These are phyloP conservation scores for Mycena vitilis DNA, from an alignment of 768 basidiomycete species.

Conservation along the genomic window DNA sequence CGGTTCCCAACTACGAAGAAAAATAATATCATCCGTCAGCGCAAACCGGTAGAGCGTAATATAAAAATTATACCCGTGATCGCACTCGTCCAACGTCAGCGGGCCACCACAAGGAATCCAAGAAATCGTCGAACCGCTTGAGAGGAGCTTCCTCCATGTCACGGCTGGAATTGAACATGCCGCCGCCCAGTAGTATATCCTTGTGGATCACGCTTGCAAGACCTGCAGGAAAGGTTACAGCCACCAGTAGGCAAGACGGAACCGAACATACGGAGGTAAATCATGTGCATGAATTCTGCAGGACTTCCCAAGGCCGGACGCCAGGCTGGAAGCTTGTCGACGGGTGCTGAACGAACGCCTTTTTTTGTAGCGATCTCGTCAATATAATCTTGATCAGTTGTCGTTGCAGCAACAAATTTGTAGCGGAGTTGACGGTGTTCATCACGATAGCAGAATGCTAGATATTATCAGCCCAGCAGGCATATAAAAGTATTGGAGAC, in stretches of 20 bases:
- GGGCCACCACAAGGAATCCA: conserved; percentile 9
- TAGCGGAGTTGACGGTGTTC: conserved; percentile 6
- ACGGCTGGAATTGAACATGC: conserved; percentile 8
- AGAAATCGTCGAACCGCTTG: neutral
- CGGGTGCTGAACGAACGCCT: conserved; percentile 1
- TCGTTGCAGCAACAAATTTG: conserved; percentile 13
- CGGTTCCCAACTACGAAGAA: neutral
- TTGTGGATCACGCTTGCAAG: conserved; percentile 5
- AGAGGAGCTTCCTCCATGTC: conserved; percentile 1
- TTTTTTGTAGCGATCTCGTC: conserved; percentile 3
- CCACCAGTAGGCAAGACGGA: neutral
- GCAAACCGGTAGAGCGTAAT: neutral
- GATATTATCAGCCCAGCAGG: neutral
- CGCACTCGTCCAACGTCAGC: conserved; percentile 12
- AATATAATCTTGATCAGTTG: neutral
- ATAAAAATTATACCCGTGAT: neutral
- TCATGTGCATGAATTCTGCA: conserved; percentile 9
- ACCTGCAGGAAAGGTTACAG: neutral
- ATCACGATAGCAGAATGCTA: conserved; percentile 2
- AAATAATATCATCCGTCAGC: too few species aligned
- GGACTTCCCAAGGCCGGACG: neutral
- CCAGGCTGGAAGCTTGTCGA: conserved; percentile 9
- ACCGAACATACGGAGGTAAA: neutral
- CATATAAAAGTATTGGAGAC: neutral
- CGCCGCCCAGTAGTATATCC: conserved; percentile 8